phyloP scores from a whole-genome alignment of 345 rosid species.

The Melaleuca alternifolia region DNA sequence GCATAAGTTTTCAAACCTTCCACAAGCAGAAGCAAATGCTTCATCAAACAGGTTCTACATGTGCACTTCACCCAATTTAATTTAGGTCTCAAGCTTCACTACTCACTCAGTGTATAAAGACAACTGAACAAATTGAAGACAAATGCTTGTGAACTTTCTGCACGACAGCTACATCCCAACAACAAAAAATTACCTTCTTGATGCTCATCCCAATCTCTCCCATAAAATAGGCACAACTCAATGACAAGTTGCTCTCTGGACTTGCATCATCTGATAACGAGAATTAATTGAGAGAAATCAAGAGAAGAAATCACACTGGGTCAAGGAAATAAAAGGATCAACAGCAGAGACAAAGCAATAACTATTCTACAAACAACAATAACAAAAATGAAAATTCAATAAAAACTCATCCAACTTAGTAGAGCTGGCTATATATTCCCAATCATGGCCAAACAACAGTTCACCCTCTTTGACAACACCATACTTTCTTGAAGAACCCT shows the following conservation, averaged over 20 bases:
- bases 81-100: neutral
- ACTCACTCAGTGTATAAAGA: neutral
- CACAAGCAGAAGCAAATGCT: neutral
- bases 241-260: constrained; percentile 83
- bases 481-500: neutral
- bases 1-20: neutral
- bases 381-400: neutral
- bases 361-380: neutral
- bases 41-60: neutral
- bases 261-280: constrained; percentile 61
- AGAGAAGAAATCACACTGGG: neutral
- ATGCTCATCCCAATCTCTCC: constrained; percentile 95
- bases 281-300: neutral
- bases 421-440: neutral
- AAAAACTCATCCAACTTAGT: neutral
- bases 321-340: neutral
- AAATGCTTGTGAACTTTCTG: neutral
- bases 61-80: neutral
- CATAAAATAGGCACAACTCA: constrained; percentile 73
- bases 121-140: neutral
- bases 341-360: neutral
- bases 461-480: neutral
- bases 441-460: neutral
- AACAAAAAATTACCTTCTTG: constrained; percentile 48
- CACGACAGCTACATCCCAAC: neutral